Evolutionary conservation across 2,329 filamentous ascomycete genomes (phyloP).

Genomic region (Scytalidium lignicola): DNA sequence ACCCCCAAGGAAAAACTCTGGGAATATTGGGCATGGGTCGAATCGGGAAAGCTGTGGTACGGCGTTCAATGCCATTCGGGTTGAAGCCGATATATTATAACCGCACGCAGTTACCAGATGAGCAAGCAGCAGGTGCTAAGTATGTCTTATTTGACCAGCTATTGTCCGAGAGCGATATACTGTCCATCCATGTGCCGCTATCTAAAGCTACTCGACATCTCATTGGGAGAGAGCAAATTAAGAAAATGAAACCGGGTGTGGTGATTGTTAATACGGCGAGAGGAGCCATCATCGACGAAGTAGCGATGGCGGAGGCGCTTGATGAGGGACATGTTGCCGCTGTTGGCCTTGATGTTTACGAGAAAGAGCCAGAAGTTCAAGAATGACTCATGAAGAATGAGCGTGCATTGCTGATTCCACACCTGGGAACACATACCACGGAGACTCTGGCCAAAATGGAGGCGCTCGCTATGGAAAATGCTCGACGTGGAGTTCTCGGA

Average conservation of each 20-base stretch:
- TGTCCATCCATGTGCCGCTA: constrained; percentile 72
- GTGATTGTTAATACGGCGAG: constrained; percentile 76
- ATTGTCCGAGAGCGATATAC: constrained; percentile 61
- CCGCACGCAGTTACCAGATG: constrained; percentile 50
- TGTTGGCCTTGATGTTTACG: constrained; percentile 73
- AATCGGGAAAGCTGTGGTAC: constrained; percentile 66
- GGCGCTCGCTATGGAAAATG: constrained; percentile 36
- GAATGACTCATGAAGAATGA: constrained; percentile 53
- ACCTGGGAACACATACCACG: constrained; percentile 61
- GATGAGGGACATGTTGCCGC: constrained; percentile 61
- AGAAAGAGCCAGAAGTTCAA: constrained; percentile 67
- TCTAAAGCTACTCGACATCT: constrained; percentile 65
- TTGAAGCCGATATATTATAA: constrained; percentile 73
- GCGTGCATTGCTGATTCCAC: constrained; percentile 58
- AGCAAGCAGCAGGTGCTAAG: constrained; percentile 46
- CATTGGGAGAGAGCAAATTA: constrained; percentile 63
- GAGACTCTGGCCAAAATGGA: constrained; percentile 37
- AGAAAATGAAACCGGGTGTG: constrained; percentile 70
- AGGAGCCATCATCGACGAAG: constrained; percentile 74
- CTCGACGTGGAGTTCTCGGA: constrained; percentile 12
- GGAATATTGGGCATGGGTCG: constrained; percentile 84
- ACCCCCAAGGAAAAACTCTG: constrained; percentile 69
- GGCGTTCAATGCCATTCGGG: constrained; percentile 65
- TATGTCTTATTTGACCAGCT: constrained; percentile 71
- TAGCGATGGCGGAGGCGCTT: constrained; percentile 68